Percentiles rank a stretch among this genome's conserved stretches.
Conservation (phyloP, 1,284 basidiomycete species). For the Rhodotorula glutinis region DNA sequence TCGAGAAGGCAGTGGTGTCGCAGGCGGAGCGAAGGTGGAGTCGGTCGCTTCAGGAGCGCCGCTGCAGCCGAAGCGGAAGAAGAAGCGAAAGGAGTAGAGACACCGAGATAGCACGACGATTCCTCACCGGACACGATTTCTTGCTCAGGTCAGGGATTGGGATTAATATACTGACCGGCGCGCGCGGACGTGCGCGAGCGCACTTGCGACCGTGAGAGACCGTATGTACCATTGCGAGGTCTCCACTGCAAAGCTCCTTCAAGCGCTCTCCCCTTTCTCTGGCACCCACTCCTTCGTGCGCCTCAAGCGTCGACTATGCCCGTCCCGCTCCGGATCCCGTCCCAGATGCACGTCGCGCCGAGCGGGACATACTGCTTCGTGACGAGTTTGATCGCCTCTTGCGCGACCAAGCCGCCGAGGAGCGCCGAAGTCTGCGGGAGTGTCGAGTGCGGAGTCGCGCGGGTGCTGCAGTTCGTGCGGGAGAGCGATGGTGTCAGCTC, state of each 20-base stretch:
- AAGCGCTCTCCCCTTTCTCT: neutral
- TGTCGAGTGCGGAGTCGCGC: constrained; percentile 53
- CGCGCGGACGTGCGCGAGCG: too few species aligned
- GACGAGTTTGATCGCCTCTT: constrained; percentile 96
- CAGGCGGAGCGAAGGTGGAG: neutral
- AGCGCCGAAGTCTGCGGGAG: constrained; percentile 90
- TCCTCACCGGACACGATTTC: too few species aligned
- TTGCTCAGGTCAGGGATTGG: too few species aligned
- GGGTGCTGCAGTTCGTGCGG: neutral
- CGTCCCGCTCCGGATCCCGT: constrained; percentile 60
- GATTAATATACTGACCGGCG: too few species aligned
- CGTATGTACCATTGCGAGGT: too few species aligned
- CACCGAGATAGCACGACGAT: too few species aligned
- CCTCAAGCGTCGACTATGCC: constrained; percentile 19
- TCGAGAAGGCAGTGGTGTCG: neutral
- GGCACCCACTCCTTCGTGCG: neutral
- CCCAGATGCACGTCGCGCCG: constrained; percentile 73
- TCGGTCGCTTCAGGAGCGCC: too few species aligned
- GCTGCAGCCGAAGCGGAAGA: constrained; percentile 8
- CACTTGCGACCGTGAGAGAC: too few species aligned
- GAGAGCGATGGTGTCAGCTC: neutral
- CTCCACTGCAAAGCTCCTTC: too few species aligned
- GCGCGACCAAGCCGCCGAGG: constrained; percentile 89
- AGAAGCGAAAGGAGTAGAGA: constrained; percentile 10
- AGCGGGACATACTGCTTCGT: constrained; percentile 94